phyloP scores from a whole-genome alignment of 106 monocot genomes.

The Xerophyta viscosa region DNA sequence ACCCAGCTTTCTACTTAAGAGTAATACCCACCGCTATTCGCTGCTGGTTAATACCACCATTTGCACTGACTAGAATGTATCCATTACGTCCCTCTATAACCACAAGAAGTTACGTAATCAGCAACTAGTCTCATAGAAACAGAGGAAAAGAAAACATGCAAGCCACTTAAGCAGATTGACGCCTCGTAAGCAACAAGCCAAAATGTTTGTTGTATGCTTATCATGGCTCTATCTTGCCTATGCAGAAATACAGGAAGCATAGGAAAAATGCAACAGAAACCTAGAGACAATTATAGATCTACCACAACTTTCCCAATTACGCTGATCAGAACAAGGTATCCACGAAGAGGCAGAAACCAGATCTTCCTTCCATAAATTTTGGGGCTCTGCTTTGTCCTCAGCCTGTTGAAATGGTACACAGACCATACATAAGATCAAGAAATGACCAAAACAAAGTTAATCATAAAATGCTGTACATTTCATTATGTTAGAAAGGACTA shows the following conservation, averaged over 20 bases:
- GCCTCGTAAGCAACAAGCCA: too few relatives aligned
- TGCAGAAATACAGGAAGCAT: too few relatives aligned
- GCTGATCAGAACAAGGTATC: conserved; percentile 74
- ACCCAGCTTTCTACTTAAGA: too few relatives aligned
- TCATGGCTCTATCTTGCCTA: too few relatives aligned
- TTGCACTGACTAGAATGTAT: conserved; percentile 90
- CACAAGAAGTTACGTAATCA: neutral
- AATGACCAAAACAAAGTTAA: neutral
- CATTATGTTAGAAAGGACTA: conserved; percentile 16
- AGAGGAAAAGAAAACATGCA: neutral
- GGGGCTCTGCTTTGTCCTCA: conserved; percentile 54
- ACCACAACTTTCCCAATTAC: conserved; percentile 48
- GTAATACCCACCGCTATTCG: conserved; percentile 88
- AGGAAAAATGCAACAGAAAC: conserved; percentile 1
- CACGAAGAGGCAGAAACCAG: conserved; percentile 50
- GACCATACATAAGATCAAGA: neutral
- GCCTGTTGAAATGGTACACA: conserved; percentile 22
- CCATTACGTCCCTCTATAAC: conserved; percentile 59
- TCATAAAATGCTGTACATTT: neutral
- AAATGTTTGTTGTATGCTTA: too few relatives aligned
- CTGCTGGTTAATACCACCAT: conserved; percentile 98
- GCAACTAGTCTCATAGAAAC: neutral
- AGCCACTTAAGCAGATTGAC: neutral
- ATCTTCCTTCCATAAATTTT: conserved; percentile 68
- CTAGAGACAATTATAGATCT: conserved; percentile 6